Percentiles rank a stretch among this genome's conserved stretches.
These are phyloP conservation scores for Talaromyces sp. DNA, from an alignment of 2,329 filamentous ascomycete genomes.

Conservation along the genomic window DNA sequence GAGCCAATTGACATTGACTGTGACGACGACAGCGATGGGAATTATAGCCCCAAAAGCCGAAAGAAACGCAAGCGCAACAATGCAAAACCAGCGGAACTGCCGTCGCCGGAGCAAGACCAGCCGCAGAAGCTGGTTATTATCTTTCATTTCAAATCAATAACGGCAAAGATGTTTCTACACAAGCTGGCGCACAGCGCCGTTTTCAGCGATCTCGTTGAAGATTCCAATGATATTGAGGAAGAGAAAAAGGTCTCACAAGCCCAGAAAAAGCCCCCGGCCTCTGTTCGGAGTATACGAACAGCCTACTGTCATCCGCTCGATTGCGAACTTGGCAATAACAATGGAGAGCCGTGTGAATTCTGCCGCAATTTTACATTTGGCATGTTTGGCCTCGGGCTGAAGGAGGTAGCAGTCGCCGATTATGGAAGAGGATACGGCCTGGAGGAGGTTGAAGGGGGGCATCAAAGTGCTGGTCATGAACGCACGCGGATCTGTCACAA, in stretches of 20 bases:
- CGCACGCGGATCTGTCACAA: constrained; percentile 34
- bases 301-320: constrained; percentile 8
- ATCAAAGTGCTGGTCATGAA: constrained; percentile 25
- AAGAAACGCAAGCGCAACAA: not conserved
- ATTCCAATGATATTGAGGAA: not conserved
- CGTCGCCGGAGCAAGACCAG: not conserved
- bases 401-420: constrained; percentile 29
- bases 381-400: constrained; percentile 34
- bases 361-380: constrained; percentile 37
- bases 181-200: not conserved
- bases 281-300: not conserved
- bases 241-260: not conserved
- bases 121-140: not conserved
- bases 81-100: not conserved
- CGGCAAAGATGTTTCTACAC: not conserved
- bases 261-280: not conserved
- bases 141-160: constrained; percentile 1
- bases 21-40: constrained; percentile 1
- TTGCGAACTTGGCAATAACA: constrained; percentile 6
- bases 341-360: constrained; percentile 33
- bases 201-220: not conserved
- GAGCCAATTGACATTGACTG: constrained; percentile 1
- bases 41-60: not conserved
- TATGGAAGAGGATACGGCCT: constrained; percentile 32
- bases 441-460: constrained; percentile 36